Evolutionary conservation across 2,329 filamentous ascomycete species (phyloP), one percentile per base, ranked within the genome.

Genomic region (Sclerotinia trifoliorum): DNA sequence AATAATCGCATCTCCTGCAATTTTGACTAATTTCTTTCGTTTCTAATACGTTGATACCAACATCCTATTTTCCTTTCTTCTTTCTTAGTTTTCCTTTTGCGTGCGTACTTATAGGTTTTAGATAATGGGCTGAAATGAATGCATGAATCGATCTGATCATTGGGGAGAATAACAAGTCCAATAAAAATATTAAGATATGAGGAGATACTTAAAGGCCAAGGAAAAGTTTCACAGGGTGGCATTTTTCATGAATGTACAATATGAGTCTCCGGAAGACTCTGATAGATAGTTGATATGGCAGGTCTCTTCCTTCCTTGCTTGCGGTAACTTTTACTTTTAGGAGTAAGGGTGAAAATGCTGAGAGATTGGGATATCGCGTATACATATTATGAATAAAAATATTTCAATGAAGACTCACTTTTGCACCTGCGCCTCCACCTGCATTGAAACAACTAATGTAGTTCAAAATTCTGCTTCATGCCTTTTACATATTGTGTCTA

Each of bases 11-110:
- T 21, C 24, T 21, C 21, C 21, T 26, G 17, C 8, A 32, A 19
- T 15, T 35, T 42, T 17, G 32, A 26, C 52, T 24, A 58, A 29
- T 48, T n/a, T 19, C 35, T 24, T 44, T 46, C 17, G 26, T 67
- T 67, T 44, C 48, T 42, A 52, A 10, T 44, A 24, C 35, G 44
- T 67, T 32, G 65, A 67, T 67, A 67, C 65, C 65, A 52, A 58
- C 39, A 57, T 24, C 35, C 11, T 21, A 17, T 58, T 56, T 65
- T 58, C 39, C 5, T 48, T 57, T 65, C 3, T 21, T 39, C 13
- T 51, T 42, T 32, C 13, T 35, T 46, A 35, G 39, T 15, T n/a
- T 56, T 29, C 21, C 39, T 63, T 39, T 19, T 51, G 46, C 46
- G 46, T 63, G 60, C 46, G n/a, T 39, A 15, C 39, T 51, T 51